Evolutionary conservation across 305 asterid genomes (phyloP).

Genomic region (Ruellia speciosa): DNA sequence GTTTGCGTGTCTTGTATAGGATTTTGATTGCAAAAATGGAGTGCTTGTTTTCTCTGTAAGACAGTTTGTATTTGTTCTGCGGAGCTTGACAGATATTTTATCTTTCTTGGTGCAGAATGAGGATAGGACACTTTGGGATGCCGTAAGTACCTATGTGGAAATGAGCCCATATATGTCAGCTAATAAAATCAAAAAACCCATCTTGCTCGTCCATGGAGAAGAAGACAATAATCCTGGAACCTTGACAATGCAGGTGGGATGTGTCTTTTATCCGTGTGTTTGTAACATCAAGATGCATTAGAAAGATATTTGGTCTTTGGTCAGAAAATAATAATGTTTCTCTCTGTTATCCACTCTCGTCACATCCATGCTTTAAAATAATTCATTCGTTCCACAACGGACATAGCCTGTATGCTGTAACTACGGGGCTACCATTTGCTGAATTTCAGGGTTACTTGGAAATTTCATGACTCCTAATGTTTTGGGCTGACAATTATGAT

Average conservation of each 20-base stretch:
- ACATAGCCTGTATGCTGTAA: not conserved
- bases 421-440: not conserved
- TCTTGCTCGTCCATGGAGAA: conserved; percentile 93
- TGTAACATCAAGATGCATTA: conserved; percentile 2
- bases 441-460: not conserved
- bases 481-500: not conserved
- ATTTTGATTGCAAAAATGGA: no score
- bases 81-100: conserved; percentile 7
- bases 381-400: not conserved
- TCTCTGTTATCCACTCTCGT: not conserved
- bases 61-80: conserved; percentile 10
- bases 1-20: no score
- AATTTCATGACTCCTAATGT: not conserved
- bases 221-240: conserved; percentile 98
- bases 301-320: not conserved
- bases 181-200: conserved; percentile 90
- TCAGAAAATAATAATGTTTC: not conserved
- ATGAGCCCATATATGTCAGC: conserved; percentile 97
- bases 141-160: conserved; percentile 62
- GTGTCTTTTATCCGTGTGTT: conserved; percentile 15
- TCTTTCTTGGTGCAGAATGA: conserved; percentile 48
- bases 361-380: not conserved
- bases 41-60: no score
- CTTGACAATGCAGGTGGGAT: conserved; percentile 84
- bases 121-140: conserved; percentile 98